These are phyloP conservation scores for Ceratocystis huliohia DNA, from an alignment of 2,329 filamentous ascomycete genomes.

Conservation along the genomic window DNA sequence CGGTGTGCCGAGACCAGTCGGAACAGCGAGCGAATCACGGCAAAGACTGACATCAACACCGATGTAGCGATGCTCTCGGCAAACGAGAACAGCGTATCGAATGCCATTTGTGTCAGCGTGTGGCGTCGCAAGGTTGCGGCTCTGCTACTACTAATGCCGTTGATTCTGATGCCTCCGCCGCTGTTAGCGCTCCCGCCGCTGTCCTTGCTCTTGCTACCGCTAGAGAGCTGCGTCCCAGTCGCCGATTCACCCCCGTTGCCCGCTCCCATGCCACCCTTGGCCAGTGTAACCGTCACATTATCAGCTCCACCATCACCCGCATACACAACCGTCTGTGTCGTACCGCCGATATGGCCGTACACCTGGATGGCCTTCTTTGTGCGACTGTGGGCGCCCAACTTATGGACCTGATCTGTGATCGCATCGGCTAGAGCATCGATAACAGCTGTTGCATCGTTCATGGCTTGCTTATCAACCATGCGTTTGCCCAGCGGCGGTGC, in stretches of 20 bases:
- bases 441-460: slow-evolving; percentile 60
- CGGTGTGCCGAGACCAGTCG: slow-evolving; percentile 59
- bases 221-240: not conserved
- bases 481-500: slow-evolving; percentile 48
- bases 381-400: slow-evolving; percentile 58
- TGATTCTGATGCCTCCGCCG: not conserved
- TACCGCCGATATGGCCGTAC: slow-evolving; percentile 61
- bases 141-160: not conserved
- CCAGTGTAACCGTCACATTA: not conserved
- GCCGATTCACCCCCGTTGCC: not conserved
- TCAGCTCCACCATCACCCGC: slow-evolving; percentile 33
- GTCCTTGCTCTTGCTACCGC: not conserved
- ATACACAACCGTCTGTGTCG: slow-evolving; percentile 51
- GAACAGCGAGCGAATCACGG: slow-evolving; percentile 50
- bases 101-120: slow-evolving; percentile 54
- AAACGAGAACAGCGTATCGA: slow-evolving; percentile 61
- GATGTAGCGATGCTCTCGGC: slow-evolving; percentile 62
- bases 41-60: slow-evolving; percentile 65
- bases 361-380: slow-evolving; percentile 69
- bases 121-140: slow-evolving; percentile 43
- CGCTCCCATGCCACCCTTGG: not conserved
- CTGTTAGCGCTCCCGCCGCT: not conserved
- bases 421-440: slow-evolving; percentile 64
- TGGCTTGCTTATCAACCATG: slow-evolving; percentile 55
- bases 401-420: slow-evolving; percentile 63